Conservation (phyloP, 441 rosid species). For the Kokia cookei region DNA sequence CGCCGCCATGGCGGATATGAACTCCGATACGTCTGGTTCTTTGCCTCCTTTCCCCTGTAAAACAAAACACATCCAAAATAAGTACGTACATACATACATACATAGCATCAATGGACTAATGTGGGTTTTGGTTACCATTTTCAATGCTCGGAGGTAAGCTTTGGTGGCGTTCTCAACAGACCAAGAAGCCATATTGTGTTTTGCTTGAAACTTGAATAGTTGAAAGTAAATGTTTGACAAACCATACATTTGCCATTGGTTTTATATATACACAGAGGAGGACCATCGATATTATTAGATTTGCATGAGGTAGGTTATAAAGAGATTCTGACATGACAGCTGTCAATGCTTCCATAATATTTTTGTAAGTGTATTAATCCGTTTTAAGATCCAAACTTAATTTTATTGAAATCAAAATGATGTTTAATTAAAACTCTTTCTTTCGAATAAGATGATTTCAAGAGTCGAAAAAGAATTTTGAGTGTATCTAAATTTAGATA, state of each 20-base stretch:
- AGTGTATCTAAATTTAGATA: no score
- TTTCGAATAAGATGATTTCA: no score
- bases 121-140: constrained; percentile 26
- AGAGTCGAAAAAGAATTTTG: no score
- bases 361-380: no score
- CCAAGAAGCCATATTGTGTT: constrained; percentile 26
- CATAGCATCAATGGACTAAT: not conserved
- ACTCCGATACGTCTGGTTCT: constrained; percentile 46
- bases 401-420: fast-evolving
- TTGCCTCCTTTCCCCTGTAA: constrained; percentile 31
- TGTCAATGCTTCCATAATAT: not conserved
- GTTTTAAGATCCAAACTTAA: no score
- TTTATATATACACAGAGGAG: not conserved
- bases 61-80: not conserved
- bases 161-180: constrained; percentile 55
- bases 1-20: constrained; percentile 42
- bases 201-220: not conserved
- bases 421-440: no score
- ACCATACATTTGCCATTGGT: not conserved
- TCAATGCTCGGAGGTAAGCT: constrained; percentile 45
- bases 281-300: not conserved
- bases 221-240: not conserved
- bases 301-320: constrained; percentile 18
- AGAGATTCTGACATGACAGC: constrained; percentile 4
- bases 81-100: not conserved